Evolutionary conservation across 495 filamentous ascomycete genomes (phyloP), one percentile per base, ranked within the genome.

Genomic region (Hyaloscypha hepaticicola): DNA sequence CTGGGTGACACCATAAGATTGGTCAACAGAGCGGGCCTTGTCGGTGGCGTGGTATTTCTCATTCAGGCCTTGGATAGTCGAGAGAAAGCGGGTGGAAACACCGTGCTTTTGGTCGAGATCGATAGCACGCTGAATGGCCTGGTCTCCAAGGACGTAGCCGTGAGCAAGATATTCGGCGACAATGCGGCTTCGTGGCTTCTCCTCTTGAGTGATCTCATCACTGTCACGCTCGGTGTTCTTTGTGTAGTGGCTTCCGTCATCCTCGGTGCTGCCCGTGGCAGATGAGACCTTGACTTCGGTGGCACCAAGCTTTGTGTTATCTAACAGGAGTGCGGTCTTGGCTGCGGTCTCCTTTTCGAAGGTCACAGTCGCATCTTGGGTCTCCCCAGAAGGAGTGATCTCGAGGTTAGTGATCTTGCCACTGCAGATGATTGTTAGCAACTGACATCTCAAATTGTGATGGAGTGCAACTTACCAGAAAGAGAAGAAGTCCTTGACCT

Each of bases 321-420:
- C 93, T 60, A 99, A 88, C 58, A 99, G 91, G 28, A 97, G 90
- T 21, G 95, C 95, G 26, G 95, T 99, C 77, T 96, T 96, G 16
- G 94, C 92, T 14, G 95, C 95, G 26, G 93, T 92, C 69, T 93
- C 87, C 78, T 96, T 96, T 78, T 97, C 96, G 71, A 98, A 99
- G 34, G 90, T 96, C 33, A 99, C 92, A 25, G 88, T 89, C 64
- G 95, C 96, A 68, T 86, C 88, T 77, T 96, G 88, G 60, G 82
- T 79, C 45, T 84, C 80, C 65, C 81, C 72, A n/a, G 80, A 82
- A 16, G 90, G 83, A 1, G 87, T 92, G 69, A 98, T 82, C 55
- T 90, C 87, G 71, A 97, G 80, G 61, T 80, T 82, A 58, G 82
- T 87, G 76, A 98, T 97, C 82, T 97, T 98, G 72, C 95, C 95